These are phyloP conservation scores for Paraconiothyrium brasiliense DNA, from an alignment of 2,329 filamentous ascomycete genomes.

Conservation along the genomic window DNA sequence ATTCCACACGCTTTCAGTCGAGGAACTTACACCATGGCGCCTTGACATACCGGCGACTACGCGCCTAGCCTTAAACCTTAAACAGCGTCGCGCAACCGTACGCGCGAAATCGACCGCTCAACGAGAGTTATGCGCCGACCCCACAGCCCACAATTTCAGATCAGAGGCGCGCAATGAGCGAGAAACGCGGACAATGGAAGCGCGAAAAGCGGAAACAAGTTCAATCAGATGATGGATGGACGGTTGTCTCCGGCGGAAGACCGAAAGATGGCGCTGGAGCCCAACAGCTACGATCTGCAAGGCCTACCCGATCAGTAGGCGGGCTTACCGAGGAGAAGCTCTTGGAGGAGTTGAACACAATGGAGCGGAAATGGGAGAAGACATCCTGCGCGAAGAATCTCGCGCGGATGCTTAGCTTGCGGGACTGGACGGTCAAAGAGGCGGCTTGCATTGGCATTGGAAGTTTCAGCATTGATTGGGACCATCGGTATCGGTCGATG, in stretches of 20 bases:
- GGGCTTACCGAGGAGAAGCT: constrained; percentile 40
- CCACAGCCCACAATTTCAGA: background rate
- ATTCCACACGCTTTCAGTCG: background rate
- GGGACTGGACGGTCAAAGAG: constrained; percentile 24
- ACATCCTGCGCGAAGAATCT: constrained; percentile 35
- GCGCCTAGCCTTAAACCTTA: background rate
- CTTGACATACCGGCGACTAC: background rate
- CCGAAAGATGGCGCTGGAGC: constrained; percentile 12
- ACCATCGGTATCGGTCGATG: constrained; percentile 42
- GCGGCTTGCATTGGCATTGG: constrained; percentile 50
- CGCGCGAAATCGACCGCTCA: background rate
- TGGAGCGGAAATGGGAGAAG: constrained; percentile 37
- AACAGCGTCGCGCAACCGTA: background rate
- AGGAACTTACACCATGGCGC: background rate
- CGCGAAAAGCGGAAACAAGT: constrained; percentile 45
- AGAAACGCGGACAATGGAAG: constrained; percentile 17
- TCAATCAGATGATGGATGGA: constrained; percentile 47
- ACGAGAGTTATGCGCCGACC: background rate
- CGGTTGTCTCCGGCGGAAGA: constrained; percentile 33
- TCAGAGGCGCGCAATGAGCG: constrained; percentile 2
- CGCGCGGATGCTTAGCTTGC: constrained; percentile 22
- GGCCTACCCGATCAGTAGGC: constrained; percentile 29
- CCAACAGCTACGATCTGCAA: constrained; percentile 17
- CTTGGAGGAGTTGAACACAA: constrained; percentile 29
- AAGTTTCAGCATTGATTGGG: constrained; percentile 49